phyloP scores from a whole-genome alignment of 2,329 filamentous ascomycete species.

The Ilyonectria sp. region DNA sequence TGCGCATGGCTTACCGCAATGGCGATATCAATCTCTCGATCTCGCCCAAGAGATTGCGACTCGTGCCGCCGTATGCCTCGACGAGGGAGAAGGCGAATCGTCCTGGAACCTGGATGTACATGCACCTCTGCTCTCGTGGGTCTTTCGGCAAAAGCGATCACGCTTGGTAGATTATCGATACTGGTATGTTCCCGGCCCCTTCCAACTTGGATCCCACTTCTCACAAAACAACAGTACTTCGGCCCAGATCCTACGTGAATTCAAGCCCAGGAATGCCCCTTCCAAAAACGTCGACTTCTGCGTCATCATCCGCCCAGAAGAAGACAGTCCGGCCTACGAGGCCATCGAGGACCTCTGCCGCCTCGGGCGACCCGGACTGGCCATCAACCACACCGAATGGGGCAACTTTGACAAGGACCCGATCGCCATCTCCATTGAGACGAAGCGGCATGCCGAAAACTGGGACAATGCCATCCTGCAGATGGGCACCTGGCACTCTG shows the following conservation, averaged over 20 bases:
- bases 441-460: constrained; percentile 30
- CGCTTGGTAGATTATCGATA: background rate
- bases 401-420: constrained; percentile 32
- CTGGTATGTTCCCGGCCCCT: background rate
- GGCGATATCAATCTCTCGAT: background rate
- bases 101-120: constrained; percentile 3
- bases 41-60: background rate
- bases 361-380: constrained; percentile 4
- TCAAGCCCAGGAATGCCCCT: constrained; percentile 5
- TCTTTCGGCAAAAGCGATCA: background rate
- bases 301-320: constrained; percentile 13
- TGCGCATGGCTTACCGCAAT: background rate
- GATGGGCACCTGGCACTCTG: constrained; percentile 37
- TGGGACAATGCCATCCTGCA: constrained; percentile 28
- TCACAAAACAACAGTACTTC: background rate
- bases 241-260: background rate
- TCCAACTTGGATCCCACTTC: background rate
- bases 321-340: background rate
- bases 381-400: constrained; percentile 37
- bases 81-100: background rate
- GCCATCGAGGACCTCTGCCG: constrained; percentile 20
- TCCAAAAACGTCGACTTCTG: constrained; percentile 36
- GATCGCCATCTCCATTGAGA: constrained; percentile 37
- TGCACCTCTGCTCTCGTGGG: background rate
- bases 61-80: background rate